Evolutionary conservation across 2,329 filamentous ascomycete genomes (phyloP), one percentile per base, ranked within the genome.

Genomic region (Seiridium cupressi): DNA sequence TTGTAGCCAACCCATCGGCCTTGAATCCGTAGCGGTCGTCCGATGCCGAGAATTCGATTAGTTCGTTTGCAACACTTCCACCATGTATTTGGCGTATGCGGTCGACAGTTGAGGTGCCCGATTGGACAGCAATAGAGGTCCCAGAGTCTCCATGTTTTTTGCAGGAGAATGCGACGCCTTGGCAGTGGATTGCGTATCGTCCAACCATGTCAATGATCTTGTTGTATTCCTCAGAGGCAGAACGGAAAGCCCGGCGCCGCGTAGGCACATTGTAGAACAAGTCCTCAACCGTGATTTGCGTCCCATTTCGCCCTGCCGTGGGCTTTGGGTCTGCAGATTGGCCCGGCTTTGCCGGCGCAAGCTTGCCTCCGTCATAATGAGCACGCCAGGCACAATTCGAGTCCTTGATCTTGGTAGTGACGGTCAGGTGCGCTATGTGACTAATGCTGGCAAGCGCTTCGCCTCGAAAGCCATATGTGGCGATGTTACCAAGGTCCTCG

Each of bases 391-490:
- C 95, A 75, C 92, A 91, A 66, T 87, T 89, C 0, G 93, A 96
- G 48, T 92, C 88, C 61, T 90, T 89, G 1, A 93, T 98, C 73
- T 93, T 96, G 6, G 96, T 99, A 1, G 94, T 98, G 48, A 99
- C 92, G 3, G 89, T 92, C 31, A 99, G 82, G 78, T 99, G 96
- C 40, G 96, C 94, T 68, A 99, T 97, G 73, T 99, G 95, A 71
- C 94, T 98, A 73, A 99, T 99, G 76, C 95, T 98, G 11, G 95
- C 95, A 58, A 99, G 79, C 3, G 95, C 95, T 76, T 99, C 95
- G 59, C 95, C 95, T 57, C 95, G 90, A 71, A 99, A 99, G n/a
- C 95, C 95, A 74, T 99, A 99, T 1, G 95, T 98, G 55, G 88
- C 89, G 65, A 99, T 98, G 4, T 89, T 91, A 46, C 87, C 87